These are phyloP conservation scores for Colletotrichum limetticola DNA, from an alignment of 2,329 filamentous ascomycete genomes.

Conservation along the genomic window DNA sequence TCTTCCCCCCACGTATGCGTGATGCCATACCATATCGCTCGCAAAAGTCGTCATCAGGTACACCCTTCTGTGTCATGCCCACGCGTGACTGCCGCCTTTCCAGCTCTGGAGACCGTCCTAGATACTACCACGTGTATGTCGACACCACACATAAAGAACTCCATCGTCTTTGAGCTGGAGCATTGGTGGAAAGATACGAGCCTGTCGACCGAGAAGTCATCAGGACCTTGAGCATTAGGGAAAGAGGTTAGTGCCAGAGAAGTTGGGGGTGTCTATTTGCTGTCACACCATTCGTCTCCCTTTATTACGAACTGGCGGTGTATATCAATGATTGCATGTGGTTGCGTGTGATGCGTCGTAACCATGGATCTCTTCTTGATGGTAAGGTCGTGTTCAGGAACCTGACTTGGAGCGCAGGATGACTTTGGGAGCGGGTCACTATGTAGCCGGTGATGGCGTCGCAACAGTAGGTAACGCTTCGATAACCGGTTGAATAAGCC, in stretches of 20 bases:
- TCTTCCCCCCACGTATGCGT: background rate
- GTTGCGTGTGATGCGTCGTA: background rate
- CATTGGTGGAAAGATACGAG: background rate
- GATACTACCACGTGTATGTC: background rate
- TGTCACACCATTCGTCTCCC: background rate
- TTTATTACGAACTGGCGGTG: background rate
- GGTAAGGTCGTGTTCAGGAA: background rate
- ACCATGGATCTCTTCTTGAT: background rate
- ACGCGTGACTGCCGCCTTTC: too few relatives aligned
- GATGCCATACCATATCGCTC: background rate
- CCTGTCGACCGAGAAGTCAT: background rate
- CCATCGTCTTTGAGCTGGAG: background rate
- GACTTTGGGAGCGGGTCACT: background rate
- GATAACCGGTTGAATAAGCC: constrained; percentile 12
- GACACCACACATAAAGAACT: background rate
- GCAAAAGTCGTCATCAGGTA: background rate
- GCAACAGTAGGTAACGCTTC: background rate
- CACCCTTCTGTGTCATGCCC: too few relatives aligned
- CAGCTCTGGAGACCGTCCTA: background rate
- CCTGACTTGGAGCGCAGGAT: background rate
- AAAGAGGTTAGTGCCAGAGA: background rate
- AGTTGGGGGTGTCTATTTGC: background rate
- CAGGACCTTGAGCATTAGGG: background rate
- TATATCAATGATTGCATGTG: background rate
- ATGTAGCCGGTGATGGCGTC: background rate